Evolutionary conservation across 2,329 filamentous ascomycete genomes (phyloP).

Genomic region (Lecanosticta acicola): DNA sequence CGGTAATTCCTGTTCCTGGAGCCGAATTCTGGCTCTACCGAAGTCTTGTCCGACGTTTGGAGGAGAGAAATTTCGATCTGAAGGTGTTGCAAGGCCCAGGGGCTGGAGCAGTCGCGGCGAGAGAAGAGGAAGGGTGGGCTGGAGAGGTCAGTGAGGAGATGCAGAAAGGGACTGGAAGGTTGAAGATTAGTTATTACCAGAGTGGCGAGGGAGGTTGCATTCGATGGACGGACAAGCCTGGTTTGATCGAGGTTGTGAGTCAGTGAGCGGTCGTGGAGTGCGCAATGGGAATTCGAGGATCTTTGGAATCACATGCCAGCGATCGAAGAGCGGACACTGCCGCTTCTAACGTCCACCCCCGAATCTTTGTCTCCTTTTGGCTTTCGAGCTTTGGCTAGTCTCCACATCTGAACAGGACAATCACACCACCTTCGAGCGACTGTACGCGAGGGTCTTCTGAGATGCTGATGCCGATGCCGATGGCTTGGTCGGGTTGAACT

Average conservation of each 20-base stretch:
- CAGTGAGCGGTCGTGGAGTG: too few species aligned
- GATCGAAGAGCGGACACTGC: too few species aligned
- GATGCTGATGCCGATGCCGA: too few species aligned
- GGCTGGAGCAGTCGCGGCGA: conserved; percentile 1
- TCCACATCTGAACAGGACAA: too few species aligned
- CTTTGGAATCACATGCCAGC: too few species aligned
- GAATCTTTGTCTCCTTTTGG: too few species aligned
- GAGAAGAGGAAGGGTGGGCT: neutral
- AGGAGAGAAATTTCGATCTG: conserved; percentile 9
- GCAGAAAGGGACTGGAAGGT: conserved; percentile 8
- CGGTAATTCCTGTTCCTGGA: conserved; percentile 15
- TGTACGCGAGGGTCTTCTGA: too few species aligned
- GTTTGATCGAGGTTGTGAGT: conserved; percentile 14
- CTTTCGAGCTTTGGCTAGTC: too few species aligned
- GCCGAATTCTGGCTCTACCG: conserved; percentile 13
- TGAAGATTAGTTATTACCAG: conserved; percentile 17
- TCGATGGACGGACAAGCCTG: conserved; percentile 16
- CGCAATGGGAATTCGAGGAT: too few species aligned
- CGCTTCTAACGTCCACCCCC: too few species aligned
- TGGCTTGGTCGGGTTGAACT: too few species aligned
- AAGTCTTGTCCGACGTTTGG: conserved; percentile 10
- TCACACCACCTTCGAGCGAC: too few species aligned
- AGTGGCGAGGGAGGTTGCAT: conserved; percentile 7
- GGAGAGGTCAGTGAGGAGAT: neutral
- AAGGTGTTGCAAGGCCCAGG: neutral